Evolutionary conservation across 331 rosid genomes (phyloP).

Genomic region (Cydonia oblonga): DNA sequence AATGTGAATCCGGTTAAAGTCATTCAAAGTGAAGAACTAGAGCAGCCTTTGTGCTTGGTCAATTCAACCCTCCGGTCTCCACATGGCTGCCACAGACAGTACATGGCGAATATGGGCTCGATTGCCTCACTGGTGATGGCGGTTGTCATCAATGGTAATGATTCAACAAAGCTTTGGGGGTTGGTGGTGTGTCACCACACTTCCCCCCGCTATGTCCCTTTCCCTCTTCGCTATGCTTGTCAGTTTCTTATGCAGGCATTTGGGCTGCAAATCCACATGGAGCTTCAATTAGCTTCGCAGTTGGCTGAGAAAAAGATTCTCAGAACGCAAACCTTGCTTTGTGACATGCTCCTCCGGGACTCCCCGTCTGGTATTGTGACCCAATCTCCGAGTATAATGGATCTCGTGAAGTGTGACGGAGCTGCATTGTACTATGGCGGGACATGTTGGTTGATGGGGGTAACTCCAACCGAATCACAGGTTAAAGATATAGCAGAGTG

Average conservation of each 20-base stretch:
- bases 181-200: conserved; percentile 82
- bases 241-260: conserved; percentile 82
- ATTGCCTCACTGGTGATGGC: conserved; percentile 73
- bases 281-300: conserved; percentile 65
- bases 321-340: conserved; percentile 58
- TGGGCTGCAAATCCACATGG: conserved; percentile 59
- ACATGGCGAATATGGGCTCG: conserved; percentile 77
- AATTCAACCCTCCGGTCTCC: conserved; percentile 75
- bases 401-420: conserved; percentile 77
- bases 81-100: conserved; percentile 60
- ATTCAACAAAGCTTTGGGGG: conserved; percentile 70
- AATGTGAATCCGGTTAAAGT: conserved; percentile 47
- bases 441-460: conserved; percentile 57
- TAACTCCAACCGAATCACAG: conserved; percentile 73
- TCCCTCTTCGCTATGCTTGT: conserved; percentile 81
- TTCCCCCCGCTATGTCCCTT: conserved; percentile 58
- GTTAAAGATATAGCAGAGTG: conserved; percentile 63
- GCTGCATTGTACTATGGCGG: conserved; percentile 68
- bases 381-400: conserved; percentile 65
- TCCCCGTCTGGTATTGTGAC: conserved; percentile 49
- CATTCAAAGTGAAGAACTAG: conserved; percentile 47
- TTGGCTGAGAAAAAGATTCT: conserved; percentile 55
- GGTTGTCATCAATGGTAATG: conserved; percentile 32
- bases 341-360: conserved; percentile 86
- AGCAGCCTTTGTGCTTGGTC: conserved; percentile 67